Conservation (phyloP, 805 yeast species). For the Saccharomycopsis sp. region DNA sequence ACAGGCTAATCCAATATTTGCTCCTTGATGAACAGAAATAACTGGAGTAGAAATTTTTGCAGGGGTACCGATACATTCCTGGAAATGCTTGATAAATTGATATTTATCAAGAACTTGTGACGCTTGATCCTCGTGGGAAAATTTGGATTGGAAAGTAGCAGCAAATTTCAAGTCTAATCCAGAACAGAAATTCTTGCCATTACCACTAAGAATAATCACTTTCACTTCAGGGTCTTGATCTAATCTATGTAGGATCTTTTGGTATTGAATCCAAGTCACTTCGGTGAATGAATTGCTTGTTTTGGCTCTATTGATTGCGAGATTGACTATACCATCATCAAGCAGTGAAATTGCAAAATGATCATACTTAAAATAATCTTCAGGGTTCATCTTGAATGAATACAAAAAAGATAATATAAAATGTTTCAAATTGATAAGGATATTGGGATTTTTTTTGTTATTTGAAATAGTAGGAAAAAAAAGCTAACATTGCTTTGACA, state of each 20-base stretch:
- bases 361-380: neutral
- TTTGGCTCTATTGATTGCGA: conserved; percentile 56
- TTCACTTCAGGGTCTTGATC: conserved; percentile 38
- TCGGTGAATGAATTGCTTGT: conserved; percentile 51
- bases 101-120: conserved; percentile 24
- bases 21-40: conserved; percentile 60
- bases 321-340: conserved; percentile 38
- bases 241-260: conserved; percentile 38
- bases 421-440: neutral
- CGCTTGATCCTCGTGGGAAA: conserved; percentile 11
- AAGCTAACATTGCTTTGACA: neutral
- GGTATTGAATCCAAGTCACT: conserved; percentile 51
- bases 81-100: conserved; percentile 48
- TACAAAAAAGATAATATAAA: neutral
- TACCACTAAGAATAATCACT: conserved; percentile 50
- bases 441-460: neutral
- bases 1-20: conserved; percentile 56
- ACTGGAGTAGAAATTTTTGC: conserved; percentile 50
- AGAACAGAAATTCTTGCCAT: conserved; percentile 50
- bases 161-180: conserved; percentile 52
- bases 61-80: conserved; percentile 45
- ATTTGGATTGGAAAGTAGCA: neutral
- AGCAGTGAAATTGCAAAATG: conserved; percentile 22
- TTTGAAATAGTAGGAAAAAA: neutral
- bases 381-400: neutral